Evolutionary conservation across 2,329 filamentous ascomycete species (phyloP), one percentile per base, ranked within the genome.

Genomic region (Penicillium sp.): DNA sequence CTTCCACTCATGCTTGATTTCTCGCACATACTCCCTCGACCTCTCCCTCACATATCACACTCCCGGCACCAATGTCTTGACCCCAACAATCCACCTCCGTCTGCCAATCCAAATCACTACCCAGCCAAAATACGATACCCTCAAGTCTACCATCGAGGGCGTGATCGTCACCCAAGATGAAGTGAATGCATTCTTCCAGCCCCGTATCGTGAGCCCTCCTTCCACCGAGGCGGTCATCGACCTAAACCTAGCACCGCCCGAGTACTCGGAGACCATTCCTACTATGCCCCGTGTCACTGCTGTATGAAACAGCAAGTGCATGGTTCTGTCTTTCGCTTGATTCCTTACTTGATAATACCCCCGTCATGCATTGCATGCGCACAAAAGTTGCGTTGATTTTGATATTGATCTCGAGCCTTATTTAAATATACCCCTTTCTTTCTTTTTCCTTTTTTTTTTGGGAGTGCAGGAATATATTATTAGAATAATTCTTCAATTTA

Each of bases 1-100:
- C 2, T 90, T 89, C 72, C 84, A 88, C 73, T 79, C 81, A 36
- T 90, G 86, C 67, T 78, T 89, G 48, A 73, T 84, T 42, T 84
- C 82, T n/a, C 79, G 87, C 47, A 72, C 78, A 16, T 89, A 90
- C 67, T 69, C 75, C 4, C 77, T 90, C 13, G 80, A 84, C 48
- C 70, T 89, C 51, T 74, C 76, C 13, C 69, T 89, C 21, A 77
- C 79, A 3, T 77, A 82, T 45, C 78, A 81, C 59, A 77, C 79
- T 0, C 76, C 79, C 0, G 69, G 76, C 43, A 68, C 74, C 47
- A 70, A 72, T 29, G 65, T 76, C 7, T 63, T 72, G 43, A 70
- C 67, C 4, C 72, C 75, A 2, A 69, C 67, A 10, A 57, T 76
- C 29, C 70, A 70, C 1, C 63, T 79, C 18, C 72, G 70, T 21